Conservation (phyloP, 2,329 filamentous ascomycete genomes). For the Trichocomaceae sp. region DNA sequence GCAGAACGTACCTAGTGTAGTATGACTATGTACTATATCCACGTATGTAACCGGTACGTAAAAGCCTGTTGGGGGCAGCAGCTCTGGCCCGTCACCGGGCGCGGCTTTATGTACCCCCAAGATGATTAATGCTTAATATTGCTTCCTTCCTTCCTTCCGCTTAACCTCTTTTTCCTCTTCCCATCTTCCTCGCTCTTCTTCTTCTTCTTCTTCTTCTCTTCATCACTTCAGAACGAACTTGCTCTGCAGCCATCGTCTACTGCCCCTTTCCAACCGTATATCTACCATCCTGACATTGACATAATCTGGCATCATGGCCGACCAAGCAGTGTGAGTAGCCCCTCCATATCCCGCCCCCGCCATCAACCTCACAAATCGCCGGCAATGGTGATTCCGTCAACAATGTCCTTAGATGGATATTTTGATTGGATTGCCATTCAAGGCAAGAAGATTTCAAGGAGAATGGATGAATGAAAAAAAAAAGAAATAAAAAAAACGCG, state of each 20-base stretch:
- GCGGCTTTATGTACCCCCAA: constrained; percentile 7
- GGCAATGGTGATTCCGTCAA: not conserved
- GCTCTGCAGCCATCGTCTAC: constrained; percentile 5
- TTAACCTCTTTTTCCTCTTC: constrained; percentile 9
- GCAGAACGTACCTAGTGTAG: too few species aligned
- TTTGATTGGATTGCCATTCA: not conserved
- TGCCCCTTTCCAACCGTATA: not conserved
- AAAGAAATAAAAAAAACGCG: not conserved
- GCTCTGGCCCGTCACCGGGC: not conserved
- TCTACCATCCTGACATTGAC: not conserved
- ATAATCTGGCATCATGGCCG: constrained; percentile 33
- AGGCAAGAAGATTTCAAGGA: not conserved
- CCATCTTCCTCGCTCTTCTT: constrained; percentile 15
- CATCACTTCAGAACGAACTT: constrained; percentile 10
- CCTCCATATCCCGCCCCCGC: constrained; percentile 14
- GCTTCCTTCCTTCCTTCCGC: constrained; percentile 12
- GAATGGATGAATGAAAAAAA: too few species aligned
- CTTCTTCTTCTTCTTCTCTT: constrained; percentile 10
- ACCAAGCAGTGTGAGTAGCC: constrained; percentile 40
- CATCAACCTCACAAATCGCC: constrained; percentile 5
- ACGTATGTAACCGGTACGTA: not conserved
- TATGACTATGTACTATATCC: not conserved
- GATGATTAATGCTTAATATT: constrained; percentile 1
- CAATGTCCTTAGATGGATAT: not conserved
- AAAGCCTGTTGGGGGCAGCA: not conserved